phyloP scores from a whole-genome alignment of 148 eudicot genomes.

The Rhododendron williamsianum region DNA sequence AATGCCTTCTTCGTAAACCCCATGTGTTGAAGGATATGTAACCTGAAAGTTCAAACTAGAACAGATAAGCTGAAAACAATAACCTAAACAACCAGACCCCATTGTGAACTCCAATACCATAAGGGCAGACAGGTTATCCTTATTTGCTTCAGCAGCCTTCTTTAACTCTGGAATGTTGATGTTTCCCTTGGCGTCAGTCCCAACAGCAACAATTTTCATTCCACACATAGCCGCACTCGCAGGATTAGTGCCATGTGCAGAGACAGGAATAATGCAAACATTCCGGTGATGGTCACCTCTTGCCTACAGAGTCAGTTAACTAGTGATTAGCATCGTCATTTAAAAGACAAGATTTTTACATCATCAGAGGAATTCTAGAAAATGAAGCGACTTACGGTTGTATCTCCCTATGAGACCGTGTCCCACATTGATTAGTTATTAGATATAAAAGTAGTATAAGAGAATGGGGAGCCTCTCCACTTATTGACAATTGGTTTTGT shows the following conservation, averaged over 20 bases:
- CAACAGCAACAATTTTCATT: conserved; percentile 90
- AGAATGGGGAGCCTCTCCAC: neutral
- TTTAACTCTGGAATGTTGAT: conserved; percentile 81
- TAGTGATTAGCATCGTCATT: neutral
- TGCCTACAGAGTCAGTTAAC: conserved; percentile 45
- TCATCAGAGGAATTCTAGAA: neutral
- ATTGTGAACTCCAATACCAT: conserved; percentile 46
- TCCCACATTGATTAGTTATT: neutral
- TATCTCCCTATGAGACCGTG: neutral
- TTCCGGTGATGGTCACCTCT: conserved; percentile 95
- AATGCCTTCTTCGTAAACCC: conserved; percentile 98
- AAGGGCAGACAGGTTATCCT: conserved; percentile 78
- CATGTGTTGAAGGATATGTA: conserved; percentile 98
- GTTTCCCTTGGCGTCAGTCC: conserved; percentile 97
- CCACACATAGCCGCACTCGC: conserved; percentile 99
- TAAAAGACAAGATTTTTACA: neutral
- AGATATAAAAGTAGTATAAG: neutral
- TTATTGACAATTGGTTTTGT: neutral
- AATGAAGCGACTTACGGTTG: neutral
- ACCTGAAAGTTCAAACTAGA: conserved; percentile 41
- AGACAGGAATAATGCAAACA: conserved; percentile 95
- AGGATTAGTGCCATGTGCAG: conserved; percentile 99
- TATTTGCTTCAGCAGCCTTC: conserved; percentile 89
- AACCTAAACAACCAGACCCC: neutral
- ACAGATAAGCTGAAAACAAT: neutral